A percentile compares a stretch with the other conserved stretches of the same genome.
phyloP scores from a whole-genome alignment of 179 eudicot genomes.

The Heliamphora pulchella region DNA sequence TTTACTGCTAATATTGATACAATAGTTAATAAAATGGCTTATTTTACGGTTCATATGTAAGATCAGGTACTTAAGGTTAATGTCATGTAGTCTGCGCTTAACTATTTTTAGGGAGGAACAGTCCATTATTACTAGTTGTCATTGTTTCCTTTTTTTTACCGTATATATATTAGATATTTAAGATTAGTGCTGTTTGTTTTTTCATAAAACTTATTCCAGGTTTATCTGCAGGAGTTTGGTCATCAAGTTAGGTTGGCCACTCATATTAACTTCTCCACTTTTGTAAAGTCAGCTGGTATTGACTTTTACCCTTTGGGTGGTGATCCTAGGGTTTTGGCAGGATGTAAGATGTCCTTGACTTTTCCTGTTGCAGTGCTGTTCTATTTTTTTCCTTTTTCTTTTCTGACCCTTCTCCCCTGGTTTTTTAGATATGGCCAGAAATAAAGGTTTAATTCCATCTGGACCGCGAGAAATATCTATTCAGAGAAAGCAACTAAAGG shows the following conservation, averaged over 20 bases:
- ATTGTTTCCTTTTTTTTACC: not conserved
- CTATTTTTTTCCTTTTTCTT: not conserved
- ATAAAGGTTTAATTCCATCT: conserved; percentile 92
- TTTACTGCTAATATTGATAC: not conserved
- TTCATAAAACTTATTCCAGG: not conserved
- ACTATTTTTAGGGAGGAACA: not conserved
- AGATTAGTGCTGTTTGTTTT: not conserved
- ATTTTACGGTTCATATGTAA: not conserved
- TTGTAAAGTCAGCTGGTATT: conserved; percentile 75
- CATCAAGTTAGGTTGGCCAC: conserved; percentile 91
- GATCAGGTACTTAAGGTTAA: not conserved
- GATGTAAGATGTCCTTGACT: conserved; percentile 33
- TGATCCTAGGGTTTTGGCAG: conserved; percentile 85
- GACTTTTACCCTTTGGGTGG: conserved; percentile 89
- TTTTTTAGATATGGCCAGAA: conserved; percentile 71
- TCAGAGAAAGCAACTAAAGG: conserved; percentile 69
- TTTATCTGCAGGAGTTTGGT: conserved; percentile 66
- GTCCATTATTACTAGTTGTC: not conserved
- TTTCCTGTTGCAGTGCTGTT: not conserved
- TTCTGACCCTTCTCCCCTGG: conserved; percentile 10
- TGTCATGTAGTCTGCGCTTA: not conserved
- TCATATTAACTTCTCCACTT: conserved; percentile 67
- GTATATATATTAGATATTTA: not conserved
- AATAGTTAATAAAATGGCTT: not conserved
- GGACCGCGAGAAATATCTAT: conserved; percentile 72